Percentiles rank a stretch among this genome's conserved stretches.
phyloP scores from a whole-genome alignment of 2,329 filamentous ascomycete genomes.

The Xylariaceae sp. region DNA sequence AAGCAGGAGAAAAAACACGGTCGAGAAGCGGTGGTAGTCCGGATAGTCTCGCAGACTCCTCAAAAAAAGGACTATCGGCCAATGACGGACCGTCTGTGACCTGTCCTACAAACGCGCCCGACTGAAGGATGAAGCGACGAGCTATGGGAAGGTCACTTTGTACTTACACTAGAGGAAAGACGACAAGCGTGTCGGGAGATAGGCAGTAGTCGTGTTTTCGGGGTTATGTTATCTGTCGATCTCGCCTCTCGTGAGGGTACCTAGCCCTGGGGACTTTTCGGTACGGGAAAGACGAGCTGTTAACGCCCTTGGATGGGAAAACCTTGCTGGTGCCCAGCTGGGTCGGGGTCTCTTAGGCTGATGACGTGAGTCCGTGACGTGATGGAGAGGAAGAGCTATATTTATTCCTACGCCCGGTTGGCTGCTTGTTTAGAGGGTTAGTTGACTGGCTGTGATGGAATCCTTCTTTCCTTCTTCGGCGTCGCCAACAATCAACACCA shows the following conservation, averaged over 20 bases:
- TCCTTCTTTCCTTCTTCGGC: background rate
- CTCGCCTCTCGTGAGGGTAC: conserved; percentile 3
- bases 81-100: conserved; percentile 14
- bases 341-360: background rate
- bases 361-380: background rate
- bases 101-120: conserved; percentile 26
- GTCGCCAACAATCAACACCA: background rate
- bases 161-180: background rate
- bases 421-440: background rate
- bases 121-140: background rate
- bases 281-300: background rate
- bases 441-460: background rate
- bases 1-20: background rate
- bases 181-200: background rate
- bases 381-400: background rate
- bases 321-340: conserved; percentile 2
- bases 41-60: conserved; percentile 1
- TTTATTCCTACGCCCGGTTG: background rate
- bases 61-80: conserved; percentile 6
- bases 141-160: background rate
- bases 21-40: conserved; percentile 1
- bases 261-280: background rate
- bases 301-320: background rate
- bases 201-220: too few species aligned
- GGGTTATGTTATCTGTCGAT: background rate